A percentile compares a stretch with the other conserved stretches of the same genome.
Evolutionary conservation across 176 grass and related monocot species (phyloP).

Genomic region (Bonia amplexicaulis): DNA sequence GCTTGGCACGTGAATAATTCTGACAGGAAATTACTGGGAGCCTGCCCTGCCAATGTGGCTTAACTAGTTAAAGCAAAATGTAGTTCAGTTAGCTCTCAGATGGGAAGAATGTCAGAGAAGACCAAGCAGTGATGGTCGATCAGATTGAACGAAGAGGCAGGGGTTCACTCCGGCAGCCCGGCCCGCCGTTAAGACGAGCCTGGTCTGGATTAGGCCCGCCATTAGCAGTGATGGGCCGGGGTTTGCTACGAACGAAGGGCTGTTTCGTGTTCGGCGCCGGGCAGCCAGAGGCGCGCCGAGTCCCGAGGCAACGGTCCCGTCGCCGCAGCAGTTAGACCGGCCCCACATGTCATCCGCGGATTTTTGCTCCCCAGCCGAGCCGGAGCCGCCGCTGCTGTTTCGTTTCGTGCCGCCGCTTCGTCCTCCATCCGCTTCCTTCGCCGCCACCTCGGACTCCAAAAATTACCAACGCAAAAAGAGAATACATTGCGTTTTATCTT

Average conservation of each 20-base stretch:
- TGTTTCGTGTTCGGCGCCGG: neutral
- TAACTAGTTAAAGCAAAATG: too few relatives aligned
- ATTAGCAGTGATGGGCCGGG: neutral
- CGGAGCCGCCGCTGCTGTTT: neutral
- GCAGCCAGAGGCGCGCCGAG: neutral
- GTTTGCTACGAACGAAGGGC: neutral
- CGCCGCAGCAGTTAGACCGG: neutral
- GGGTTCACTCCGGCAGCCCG: too few relatives aligned
- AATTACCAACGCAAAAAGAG: conserved; percentile 12
- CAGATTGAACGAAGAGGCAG: too few relatives aligned
- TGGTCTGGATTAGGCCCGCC: neutral
- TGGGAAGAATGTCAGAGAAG: too few relatives aligned
- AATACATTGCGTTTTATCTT: too few relatives aligned
- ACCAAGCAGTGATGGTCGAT: too few relatives aligned
- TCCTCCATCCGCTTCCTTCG: conserved; percentile 6
- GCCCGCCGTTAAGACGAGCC: neutral
- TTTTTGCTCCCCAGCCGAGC: neutral
- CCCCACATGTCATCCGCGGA: conserved; percentile 5
- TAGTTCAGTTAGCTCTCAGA: too few relatives aligned
- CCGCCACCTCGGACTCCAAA: conserved; percentile 19
- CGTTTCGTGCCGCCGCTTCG: neutral
- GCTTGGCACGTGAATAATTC: too few relatives aligned
- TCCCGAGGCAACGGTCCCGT: neutral
- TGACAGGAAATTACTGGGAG: too few relatives aligned
- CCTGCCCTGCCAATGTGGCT: too few relatives aligned